Evolutionary conservation across 345 rosid species (phyloP).

Genomic region (Psidium friedrichsthalianum): DNA sequence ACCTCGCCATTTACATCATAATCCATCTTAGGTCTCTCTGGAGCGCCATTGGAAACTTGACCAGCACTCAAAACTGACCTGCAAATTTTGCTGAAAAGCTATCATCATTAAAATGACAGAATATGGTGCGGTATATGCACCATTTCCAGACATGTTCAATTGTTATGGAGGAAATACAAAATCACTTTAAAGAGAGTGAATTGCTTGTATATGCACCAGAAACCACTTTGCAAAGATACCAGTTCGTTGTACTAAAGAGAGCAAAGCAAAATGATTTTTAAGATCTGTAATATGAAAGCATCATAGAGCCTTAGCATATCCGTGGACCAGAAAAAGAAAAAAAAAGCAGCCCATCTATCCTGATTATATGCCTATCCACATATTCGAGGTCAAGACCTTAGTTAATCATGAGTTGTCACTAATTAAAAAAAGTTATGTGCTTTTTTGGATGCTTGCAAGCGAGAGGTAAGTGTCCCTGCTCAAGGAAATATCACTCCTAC

Average conservation of each 20-base stretch:
- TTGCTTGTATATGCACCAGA: not conserved
- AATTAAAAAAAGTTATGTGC: not conserved
- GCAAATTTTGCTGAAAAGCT: conserved; percentile 11
- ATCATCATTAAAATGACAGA: not conserved
- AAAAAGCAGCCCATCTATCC: not conserved
- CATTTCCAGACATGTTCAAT: not conserved
- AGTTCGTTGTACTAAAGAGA: not conserved
- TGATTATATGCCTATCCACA: not conserved
- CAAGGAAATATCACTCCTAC: not conserved
- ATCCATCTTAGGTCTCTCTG: conserved; percentile 47
- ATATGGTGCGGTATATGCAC: not conserved
- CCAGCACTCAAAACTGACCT: conserved; percentile 52
- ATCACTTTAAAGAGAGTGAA: not conserved
- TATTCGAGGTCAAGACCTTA: not conserved
- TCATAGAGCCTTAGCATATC: not conserved
- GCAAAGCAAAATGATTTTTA: not conserved
- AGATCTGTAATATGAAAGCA: not conserved
- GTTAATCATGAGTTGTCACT: not conserved
- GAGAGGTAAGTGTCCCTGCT: not conserved
- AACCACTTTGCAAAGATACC: not conserved
- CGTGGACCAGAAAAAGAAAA: not conserved
- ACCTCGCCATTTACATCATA: conserved; percentile 92
- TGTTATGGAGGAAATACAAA: not conserved
- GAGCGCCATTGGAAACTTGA: conserved; percentile 20
- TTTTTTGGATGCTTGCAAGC: not conserved